phyloP scores from a whole-genome alignment of 2,329 filamentous ascomycete genomes.

The Ophiocordyceps polyrhachis-furcata region DNA sequence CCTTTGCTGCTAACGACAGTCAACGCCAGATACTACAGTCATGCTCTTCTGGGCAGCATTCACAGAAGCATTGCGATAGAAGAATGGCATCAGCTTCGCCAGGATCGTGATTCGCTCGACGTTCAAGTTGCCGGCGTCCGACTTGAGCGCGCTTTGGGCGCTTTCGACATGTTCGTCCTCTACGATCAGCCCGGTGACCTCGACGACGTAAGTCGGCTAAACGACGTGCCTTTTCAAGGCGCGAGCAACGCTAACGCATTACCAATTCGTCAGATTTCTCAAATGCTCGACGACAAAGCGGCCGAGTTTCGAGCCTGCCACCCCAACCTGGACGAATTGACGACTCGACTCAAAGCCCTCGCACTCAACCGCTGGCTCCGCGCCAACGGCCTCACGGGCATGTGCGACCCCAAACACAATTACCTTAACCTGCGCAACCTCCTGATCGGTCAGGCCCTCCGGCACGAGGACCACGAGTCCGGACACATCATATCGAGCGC shows the following conservation, averaged over 20 bases:
- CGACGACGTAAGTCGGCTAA: slow-evolving; percentile 36
- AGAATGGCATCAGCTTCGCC: slow-evolving; percentile 42
- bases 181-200: slow-evolving; percentile 56
- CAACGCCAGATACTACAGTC: slow-evolving; percentile 52
- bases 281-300: slow-evolving; percentile 47
- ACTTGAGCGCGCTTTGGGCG: slow-evolving; percentile 58
- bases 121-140: slow-evolving; percentile 19
- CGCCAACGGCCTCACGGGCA: slow-evolving; percentile 47
- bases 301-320: slow-evolving; percentile 32
- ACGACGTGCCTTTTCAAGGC: background rate
- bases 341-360: slow-evolving; percentile 48
- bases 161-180: slow-evolving; percentile 79
- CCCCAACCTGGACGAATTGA: slow-evolving; percentile 33
- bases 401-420: slow-evolving; percentile 40
- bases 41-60: slow-evolving; percentile 56
- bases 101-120: slow-evolving; percentile 5
- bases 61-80: slow-evolving; percentile 64
- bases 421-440: slow-evolving; percentile 76
- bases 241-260: background rate
- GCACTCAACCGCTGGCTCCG: slow-evolving; percentile 52
- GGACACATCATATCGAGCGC: slow-evolving; percentile 72
- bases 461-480: slow-evolving; percentile 54
- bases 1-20: slow-evolving; percentile 1
- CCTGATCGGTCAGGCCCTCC: slow-evolving; percentile 67
- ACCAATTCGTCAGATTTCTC: slow-evolving; percentile 30